A percentile compares a stretch with the other conserved stretches of the same genome.
Conservation (phyloP, 768 basidiomycete species). For the Naganishia friedmannii region DNA sequence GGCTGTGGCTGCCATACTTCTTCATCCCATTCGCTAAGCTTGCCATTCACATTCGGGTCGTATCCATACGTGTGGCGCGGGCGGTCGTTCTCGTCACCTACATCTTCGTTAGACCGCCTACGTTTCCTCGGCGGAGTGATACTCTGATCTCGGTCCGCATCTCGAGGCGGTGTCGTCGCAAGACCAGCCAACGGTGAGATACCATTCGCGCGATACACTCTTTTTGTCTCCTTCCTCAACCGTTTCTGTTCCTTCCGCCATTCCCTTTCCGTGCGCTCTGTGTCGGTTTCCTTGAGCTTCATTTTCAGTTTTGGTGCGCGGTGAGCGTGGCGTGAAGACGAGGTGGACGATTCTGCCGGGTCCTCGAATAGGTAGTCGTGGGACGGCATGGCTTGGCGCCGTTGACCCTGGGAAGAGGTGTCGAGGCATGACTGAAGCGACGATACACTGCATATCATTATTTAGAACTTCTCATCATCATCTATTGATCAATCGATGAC, state of each 20-base stretch:
- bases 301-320: slow-evolving; percentile 28
- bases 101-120: neutral
- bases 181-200: slow-evolving; percentile 16
- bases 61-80: slow-evolving; percentile 7
- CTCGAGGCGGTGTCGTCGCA: slow-evolving; percentile 38
- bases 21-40: slow-evolving; percentile 28
- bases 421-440: too few relatives aligned
- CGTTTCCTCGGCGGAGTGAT: slow-evolving; percentile 44
- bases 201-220: slow-evolving; percentile 47
- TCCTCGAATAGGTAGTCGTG: slow-evolving; percentile 14
- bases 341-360: slow-evolving; percentile 15
- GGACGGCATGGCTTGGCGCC: neutral
- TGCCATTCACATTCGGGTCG: neutral
- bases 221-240: slow-evolving; percentile 31
- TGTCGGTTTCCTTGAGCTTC: slow-evolving; percentile 43
- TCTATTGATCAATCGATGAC: slow-evolving; percentile 6
- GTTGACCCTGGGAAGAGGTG: too few relatives aligned
- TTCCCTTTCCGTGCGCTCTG: slow-evolving; percentile 36
- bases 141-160: slow-evolving; percentile 31
- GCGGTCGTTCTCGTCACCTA: neutral
- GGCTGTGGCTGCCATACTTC: slow-evolving; percentile 19
- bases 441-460: too few relatives aligned
- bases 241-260: slow-evolving; percentile 42
- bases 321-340: neutral
- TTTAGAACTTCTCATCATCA: too few relatives aligned